A percentile compares a stretch with the other conserved stretches of the same genome.
Evolutionary conservation across 495 filamentous ascomycete species (phyloP).

Genomic region (Cudoniella acicularis): DNA sequence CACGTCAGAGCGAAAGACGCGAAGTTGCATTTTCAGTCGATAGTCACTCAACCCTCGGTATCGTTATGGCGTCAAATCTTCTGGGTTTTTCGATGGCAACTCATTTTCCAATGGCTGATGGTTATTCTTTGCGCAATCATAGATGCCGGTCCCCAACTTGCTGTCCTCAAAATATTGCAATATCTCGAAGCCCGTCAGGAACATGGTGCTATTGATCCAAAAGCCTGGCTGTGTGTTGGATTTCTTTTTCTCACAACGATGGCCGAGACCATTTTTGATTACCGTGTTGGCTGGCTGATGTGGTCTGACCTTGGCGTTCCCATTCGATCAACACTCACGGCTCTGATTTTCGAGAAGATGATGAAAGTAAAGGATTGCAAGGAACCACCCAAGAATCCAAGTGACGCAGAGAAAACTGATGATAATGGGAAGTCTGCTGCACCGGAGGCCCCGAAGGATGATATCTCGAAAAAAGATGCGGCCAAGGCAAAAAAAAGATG

Average conservation of each 20-base stretch:
- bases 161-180: constrained; percentile 59
- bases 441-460: constrained; percentile 13
- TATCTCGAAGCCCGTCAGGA: constrained; percentile 54
- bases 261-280: constrained; percentile 52
- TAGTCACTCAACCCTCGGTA: constrained; percentile 24
- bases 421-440: constrained; percentile 38
- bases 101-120: constrained; percentile 53
- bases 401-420: constrained; percentile 41
- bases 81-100: constrained; percentile 55
- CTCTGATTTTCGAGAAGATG: constrained; percentile 71
- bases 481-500: too few relatives aligned
- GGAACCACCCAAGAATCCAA: constrained; percentile 14
- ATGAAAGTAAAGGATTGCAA: constrained; percentile 62
- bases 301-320: constrained; percentile 61
- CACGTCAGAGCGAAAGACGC: constrained; percentile 43
- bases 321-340: constrained; percentile 64
- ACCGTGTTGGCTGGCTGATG: constrained; percentile 61
- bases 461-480: constrained; percentile 2
- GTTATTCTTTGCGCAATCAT: constrained; percentile 50
- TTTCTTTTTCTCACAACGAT: constrained; percentile 58
- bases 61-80: constrained; percentile 64
- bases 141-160: constrained; percentile 66
- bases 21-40: constrained; percentile 14
- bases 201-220: constrained; percentile 32
- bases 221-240: constrained; percentile 64